These are phyloP conservation scores for Lathyrus sativus DNA, from an alignment of 306 rosid genomes.

Conservation along the genomic window DNA sequence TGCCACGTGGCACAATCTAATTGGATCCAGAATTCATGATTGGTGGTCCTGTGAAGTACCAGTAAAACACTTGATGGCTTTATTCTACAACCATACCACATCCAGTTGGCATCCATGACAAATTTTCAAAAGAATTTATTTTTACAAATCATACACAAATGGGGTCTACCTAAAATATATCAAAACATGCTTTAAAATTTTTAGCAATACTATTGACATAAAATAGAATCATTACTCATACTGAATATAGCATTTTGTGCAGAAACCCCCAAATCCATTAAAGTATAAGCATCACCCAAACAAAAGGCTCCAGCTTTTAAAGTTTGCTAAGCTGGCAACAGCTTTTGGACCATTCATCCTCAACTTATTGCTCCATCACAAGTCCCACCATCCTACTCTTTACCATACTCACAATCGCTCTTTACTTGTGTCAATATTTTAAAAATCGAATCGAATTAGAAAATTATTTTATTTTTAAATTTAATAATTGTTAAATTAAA, in stretches of 20 bases:
- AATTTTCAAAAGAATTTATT: not conserved
- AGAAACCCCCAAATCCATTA: conserved; percentile 28
- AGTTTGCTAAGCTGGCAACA: conserved; percentile 63
- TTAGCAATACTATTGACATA: not conserved
- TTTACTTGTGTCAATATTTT: not conserved
- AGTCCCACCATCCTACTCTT: conserved; percentile 30
- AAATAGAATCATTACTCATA: conserved; percentile 39
- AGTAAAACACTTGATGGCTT: conserved; percentile 45
- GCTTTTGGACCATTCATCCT: conserved; percentile 46
- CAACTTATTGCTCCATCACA: conserved; percentile 49
- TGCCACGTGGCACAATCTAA: conserved; percentile 41
- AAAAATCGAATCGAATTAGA: not conserved
- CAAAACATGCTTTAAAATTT: not conserved
- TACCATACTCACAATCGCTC: conserved; percentile 28
- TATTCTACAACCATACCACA: conserved; percentile 57
- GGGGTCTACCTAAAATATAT: conserved; percentile 40
- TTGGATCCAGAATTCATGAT: conserved; percentile 46
- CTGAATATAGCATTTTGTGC: conserved; percentile 12
- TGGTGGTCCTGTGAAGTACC: conserved; percentile 58
- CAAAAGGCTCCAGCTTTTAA: conserved; percentile 62
- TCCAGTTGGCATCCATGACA: conserved; percentile 69
- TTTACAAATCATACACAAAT: conserved; percentile 41
- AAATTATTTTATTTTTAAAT: too few relatives aligned
- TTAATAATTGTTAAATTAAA: too few relatives aligned
- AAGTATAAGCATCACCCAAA: conserved; percentile 44